Evolutionary conservation across 306 rosid genomes (phyloP).

Genomic region (Quercus robur): DNA sequence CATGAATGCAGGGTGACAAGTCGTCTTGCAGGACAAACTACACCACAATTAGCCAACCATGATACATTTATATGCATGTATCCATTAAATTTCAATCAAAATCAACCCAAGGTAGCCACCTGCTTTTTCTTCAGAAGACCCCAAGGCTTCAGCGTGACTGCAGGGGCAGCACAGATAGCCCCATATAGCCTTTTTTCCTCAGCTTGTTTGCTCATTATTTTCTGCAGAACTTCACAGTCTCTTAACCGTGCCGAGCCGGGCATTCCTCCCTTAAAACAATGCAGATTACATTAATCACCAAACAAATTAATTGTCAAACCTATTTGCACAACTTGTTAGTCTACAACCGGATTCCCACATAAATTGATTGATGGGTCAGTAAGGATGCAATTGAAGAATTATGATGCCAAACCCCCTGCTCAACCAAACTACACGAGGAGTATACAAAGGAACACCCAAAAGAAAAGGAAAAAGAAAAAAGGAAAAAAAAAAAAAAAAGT

Average conservation of each 20-base stretch:
- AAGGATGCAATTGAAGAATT: neutral
- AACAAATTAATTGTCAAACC: neutral
- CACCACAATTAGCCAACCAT: constrained; percentile 44
- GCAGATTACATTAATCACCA: neutral
- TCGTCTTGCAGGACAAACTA: constrained; percentile 64
- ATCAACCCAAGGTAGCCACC: constrained; percentile 41
- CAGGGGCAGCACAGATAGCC: constrained; percentile 97
- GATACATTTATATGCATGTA: neutral
- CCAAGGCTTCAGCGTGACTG: constrained; percentile 94
- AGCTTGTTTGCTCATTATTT: constrained; percentile 76
- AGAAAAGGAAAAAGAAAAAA: too few relatives aligned
- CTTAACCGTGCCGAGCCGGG: constrained; percentile 90
- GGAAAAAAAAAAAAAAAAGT: too few relatives aligned
- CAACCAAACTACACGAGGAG: neutral
- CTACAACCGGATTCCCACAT: neutral
- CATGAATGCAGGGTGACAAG: constrained; percentile 94
- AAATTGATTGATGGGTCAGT: neutral
- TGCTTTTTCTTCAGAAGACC: constrained; percentile 76
- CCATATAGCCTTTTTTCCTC: constrained; percentile 81
- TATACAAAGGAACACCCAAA: too few relatives aligned
- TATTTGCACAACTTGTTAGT: neutral
- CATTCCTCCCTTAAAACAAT: constrained; percentile 79
- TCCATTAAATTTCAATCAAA: constrained; percentile 12
- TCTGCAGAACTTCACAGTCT: constrained; percentile 62
- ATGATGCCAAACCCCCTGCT: neutral